These are phyloP conservation scores for Penicillium dipodomyicola DNA, from an alignment of 495 filamentous ascomycete genomes.

Conservation along the genomic window DNA sequence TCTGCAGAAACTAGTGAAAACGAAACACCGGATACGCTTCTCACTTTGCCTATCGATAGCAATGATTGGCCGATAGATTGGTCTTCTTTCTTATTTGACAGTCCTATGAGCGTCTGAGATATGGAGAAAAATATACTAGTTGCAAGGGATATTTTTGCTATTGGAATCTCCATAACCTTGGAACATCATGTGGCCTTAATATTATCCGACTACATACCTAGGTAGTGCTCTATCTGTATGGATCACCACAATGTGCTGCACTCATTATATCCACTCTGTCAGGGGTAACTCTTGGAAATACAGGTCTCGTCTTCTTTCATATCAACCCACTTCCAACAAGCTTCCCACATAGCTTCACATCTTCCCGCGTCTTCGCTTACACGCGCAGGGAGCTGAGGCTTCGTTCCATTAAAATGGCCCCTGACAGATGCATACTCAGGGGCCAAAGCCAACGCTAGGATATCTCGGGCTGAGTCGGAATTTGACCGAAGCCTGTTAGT, in stretches of 20 bases:
- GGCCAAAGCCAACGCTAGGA: constrained; percentile 31
- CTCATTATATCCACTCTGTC: background rate
- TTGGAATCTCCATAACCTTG: background rate
- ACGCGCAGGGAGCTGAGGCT: constrained; percentile 37
- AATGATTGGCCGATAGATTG: constrained; percentile 15
- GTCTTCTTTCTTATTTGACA: constrained; percentile 12
- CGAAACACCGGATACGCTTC: background rate
- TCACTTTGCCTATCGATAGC: background rate
- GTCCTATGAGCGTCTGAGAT: background rate
- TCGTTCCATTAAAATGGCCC: constrained; percentile 41
- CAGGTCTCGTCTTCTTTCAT: constrained; percentile 9
- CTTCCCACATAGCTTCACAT: constrained; percentile 45
- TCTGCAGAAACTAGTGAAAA: background rate
- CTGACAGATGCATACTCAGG: constrained; percentile 29
- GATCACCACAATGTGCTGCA: too few relatives aligned
- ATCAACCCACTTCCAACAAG: constrained; percentile 42
- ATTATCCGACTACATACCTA: background rate
- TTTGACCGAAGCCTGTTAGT: constrained; percentile 13
- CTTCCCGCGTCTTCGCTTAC: constrained; percentile 38
- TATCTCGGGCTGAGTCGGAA: constrained; percentile 37
- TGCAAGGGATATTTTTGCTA: background rate
- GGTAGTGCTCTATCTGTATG: background rate
- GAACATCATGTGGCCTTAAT: background rate
- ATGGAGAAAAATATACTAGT: background rate
- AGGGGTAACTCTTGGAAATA: background rate